Base-by-base conservation (phyloP, 2,329 filamentous ascomycete species). In the Ophiocordyceps unilateralis region DNA sequence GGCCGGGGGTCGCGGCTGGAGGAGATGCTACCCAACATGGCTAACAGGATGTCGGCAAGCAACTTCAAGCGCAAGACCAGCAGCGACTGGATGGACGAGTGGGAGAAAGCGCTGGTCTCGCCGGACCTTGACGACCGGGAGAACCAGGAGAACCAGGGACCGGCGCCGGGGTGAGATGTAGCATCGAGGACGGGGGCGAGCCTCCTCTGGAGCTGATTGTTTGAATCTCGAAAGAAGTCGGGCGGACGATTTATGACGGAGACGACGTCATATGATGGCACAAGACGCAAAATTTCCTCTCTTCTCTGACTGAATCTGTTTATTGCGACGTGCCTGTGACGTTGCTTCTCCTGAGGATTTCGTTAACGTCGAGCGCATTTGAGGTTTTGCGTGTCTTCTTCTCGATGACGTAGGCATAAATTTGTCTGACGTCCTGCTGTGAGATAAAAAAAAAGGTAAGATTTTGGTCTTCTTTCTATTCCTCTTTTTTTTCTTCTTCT, bases 61-160 rank as follows among this genome's bases (percentile, higher is more conserved):
- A 87, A 85, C 52, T 65, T 95, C 51, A 84, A 86, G 57, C 74
- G 78, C 32, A 89, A 84, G 1, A 84, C 88, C n/a, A 83, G n/a
- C n/a, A n/a, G 79, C 30, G 83, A 81, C 48, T 69, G 94, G 45
- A 86, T 95, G 76, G 82, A 79, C 49, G 87, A 94, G 56, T 93
- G 86, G 84, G 89, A 96, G 64, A 84, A 78, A 59, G 63, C 61
- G 4, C 50, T 64, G 38, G 50, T 52, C 6, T 49, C 58, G 9
- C 58, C 60, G 11, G 49, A 53, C 34, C 40, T 45, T 24, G 50
- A 47, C 19, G 48, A 56, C 48, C 59, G 60, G 48, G 60, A 62
- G 48, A 63, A 61, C 45, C 49, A 30, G n/a, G 24, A n/a, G n/a
- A n/a, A n/a, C n/a, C n/a, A n/a, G n/a, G n/a, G n/a, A n/a, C n/a